Evolutionary conservation across 306 rosid species (phyloP), one percentile per base, ranked within the genome.

Genomic region (Corylus americana): DNA sequence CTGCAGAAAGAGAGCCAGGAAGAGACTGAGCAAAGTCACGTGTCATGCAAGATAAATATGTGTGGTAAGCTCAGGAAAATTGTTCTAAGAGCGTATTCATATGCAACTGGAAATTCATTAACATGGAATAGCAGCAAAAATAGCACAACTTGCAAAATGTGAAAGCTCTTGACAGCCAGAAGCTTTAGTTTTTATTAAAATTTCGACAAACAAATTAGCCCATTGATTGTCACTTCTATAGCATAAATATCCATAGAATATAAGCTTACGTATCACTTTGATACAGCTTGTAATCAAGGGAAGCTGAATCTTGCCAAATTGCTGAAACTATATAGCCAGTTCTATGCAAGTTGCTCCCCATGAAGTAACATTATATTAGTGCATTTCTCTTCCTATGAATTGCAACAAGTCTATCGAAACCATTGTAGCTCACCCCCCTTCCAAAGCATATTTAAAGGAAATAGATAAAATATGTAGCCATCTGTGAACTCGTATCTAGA

Each of bases 1-100:
- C 85, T 85, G 91, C 85, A 85, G 55, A 69, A 70, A 63, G 61
- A 78, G 62, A 76, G 77, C 25, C 70, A 50, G 12, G 73, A 87
- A 73, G 44, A 75, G 37, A 79, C 39, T 64, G 81, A 77, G 67
- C 49, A 75, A 77, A 57, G 80, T 74, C 79, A 75, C 50, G 39
- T 78, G n/a, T 67, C 75, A 62, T 71, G 73, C 39, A 54, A 76
- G 57, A 74, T 42, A 82, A 16, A 55, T 71, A 57, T 75, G 82
- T 8, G 20, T 35, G 49, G 55, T 70, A 37, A 49, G 35, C 20
- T 70, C 35, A 42, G 67, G 55, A 80, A 20, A 16, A 55, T 53
- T 5, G n/a, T 68, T 45, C 16, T 45, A 45, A 22, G 64, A 49
- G 18, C 58, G 55, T 11, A 42, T 27, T 48, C 61, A 74, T 57